Percentiles rank a stretch among this genome's conserved stretches.
These are phyloP conservation scores for Lipomyces orientalis DNA, from an alignment of 805 yeast genomes.

Conservation along the genomic window DNA sequence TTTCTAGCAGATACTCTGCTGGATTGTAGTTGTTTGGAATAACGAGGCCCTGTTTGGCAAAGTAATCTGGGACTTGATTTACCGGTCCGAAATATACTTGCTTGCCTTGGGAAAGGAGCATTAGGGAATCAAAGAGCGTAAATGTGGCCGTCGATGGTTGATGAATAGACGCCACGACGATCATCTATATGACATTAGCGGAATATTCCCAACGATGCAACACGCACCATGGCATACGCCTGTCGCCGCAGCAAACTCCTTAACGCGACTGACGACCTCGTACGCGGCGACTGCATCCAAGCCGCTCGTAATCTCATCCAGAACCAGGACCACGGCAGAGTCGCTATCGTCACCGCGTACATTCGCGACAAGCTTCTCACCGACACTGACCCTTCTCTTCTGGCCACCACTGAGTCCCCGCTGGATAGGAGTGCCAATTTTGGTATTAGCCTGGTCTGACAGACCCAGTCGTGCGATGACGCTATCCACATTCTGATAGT, in stretches of 20 bases:
- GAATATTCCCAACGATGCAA: not conserved
- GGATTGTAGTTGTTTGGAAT: constrained; percentile 42
- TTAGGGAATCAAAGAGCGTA: constrained; percentile 43
- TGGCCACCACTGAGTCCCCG: constrained; percentile 60
- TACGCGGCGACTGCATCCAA: constrained; percentile 61
- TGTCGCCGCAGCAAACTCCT: not conserved
- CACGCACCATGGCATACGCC: not conserved
- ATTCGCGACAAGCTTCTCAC: constrained; percentile 59
- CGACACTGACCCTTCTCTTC: constrained; percentile 60
- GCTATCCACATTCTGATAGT: constrained; percentile 56
- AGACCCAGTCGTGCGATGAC: constrained; percentile 58
- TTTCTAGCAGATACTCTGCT: constrained; percentile 45
- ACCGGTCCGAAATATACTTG: constrained; percentile 36
- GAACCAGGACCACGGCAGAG: not conserved
- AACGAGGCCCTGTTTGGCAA: constrained; percentile 30
- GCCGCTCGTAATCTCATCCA: constrained; percentile 67
- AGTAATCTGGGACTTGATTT: constrained; percentile 35
- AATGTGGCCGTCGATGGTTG: constrained; percentile 48
- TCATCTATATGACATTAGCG: not conserved
- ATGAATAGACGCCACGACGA: constrained; percentile 44
- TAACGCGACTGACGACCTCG: constrained; percentile 3
- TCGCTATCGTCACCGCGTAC: not conserved
- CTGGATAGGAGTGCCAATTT: constrained; percentile 53
- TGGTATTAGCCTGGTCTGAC: constrained; percentile 60
- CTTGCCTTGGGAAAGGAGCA: constrained; percentile 43